phyloP scores from a whole-genome alignment of 2,329 filamentous ascomycete species.

The Arthrobotrys musiformis region DNA sequence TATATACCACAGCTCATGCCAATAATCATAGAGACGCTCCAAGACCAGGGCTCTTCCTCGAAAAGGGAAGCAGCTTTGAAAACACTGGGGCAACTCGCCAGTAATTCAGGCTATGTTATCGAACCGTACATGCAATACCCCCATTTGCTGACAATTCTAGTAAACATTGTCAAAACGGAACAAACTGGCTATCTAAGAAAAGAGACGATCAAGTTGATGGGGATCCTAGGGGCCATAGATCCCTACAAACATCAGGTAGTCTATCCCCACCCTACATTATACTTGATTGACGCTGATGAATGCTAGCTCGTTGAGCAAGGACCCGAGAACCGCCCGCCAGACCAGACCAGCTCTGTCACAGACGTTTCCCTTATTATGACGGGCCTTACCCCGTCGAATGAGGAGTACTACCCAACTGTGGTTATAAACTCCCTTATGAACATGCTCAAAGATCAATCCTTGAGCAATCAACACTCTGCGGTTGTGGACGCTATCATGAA shows the following conservation, averaged over 20 bases:
- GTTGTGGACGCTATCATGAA: conserved; percentile 99
- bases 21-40: conserved; percentile 89
- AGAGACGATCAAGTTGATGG: conserved; percentile 96
- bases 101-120: conserved; percentile 97
- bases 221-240: conserved; percentile 92
- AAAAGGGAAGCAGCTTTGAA: conserved; percentile 92
- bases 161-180: conserved; percentile 93
- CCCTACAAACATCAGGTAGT: conserved; percentile 88
- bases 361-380: conserved; percentile 99
- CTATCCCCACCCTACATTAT: not conserved
- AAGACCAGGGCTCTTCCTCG: conserved; percentile 88
- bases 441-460: conserved; percentile 88
- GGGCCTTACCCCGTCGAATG: conserved; percentile 92
- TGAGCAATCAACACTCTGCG: conserved; percentile 88
- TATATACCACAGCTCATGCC: conserved; percentile 95
- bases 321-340: conserved; percentile 79
- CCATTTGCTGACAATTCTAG: conserved; percentile 88
- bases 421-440: conserved; percentile 95
- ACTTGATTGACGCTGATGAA: not conserved
- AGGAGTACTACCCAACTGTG: conserved; percentile 98
- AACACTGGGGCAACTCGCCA: conserved; percentile 89
- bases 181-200: conserved; percentile 85
- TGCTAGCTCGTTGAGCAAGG: conserved; percentile 85
- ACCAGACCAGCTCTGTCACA: conserved; percentile 77
- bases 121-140: conserved; percentile 95